Conservation (phyloP, 202 grass and related monocot species). For the Panicum virgatum region DNA sequence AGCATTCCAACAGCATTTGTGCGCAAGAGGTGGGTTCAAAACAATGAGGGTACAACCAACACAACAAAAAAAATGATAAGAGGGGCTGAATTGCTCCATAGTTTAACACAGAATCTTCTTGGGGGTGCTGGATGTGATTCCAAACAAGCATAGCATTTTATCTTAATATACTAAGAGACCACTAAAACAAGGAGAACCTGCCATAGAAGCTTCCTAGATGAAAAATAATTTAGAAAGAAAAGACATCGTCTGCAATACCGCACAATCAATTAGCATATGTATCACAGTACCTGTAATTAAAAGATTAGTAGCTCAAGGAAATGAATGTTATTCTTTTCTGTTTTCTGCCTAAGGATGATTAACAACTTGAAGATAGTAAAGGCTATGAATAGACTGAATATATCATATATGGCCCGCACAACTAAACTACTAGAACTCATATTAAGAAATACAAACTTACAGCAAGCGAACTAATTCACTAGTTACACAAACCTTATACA, state of each 20-base stretch:
- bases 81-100: not conserved
- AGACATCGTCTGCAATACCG: not conserved
- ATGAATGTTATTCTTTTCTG: not conserved
- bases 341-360: not conserved
- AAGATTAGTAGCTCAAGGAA: not conserved
- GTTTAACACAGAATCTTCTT: not conserved
- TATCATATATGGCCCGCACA: not conserved
- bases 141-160: not conserved
- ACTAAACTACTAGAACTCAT: not conserved
- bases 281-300: not conserved
- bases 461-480: not conserved
- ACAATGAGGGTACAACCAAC: not conserved
- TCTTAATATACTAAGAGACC: not conserved
- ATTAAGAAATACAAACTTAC: not conserved
- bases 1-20: not conserved
- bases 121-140: not conserved
- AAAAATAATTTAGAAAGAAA: not conserved
- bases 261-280: not conserved
- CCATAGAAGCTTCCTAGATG: not conserved
- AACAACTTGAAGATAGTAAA: not conserved
- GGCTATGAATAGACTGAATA: not conserved
- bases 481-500: not conserved
- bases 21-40: not conserved
- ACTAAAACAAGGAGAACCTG: slow-evolving; percentile 7
- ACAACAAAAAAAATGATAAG: not conserved